These are phyloP conservation scores for Zea mays DNA, from an alignment of 176 grass and related monocot genomes.

Conservation along the genomic window Zm-B73-REFERENCE-NAM-5.0 NC_050101.1:68182001-68182500, in stretches of 20 bases:
- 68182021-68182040: background rate
- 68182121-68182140: background rate
- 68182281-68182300: too few relatives aligned
- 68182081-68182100: background rate
- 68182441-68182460: background rate
- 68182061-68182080: background rate
- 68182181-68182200: too few relatives aligned
- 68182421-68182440: background rate
- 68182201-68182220: too few relatives aligned
- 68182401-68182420: too few relatives aligned
- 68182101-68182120: slow-evolving; percentile 6
- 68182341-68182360: too few relatives aligned
- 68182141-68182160: background rate
- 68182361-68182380: too few relatives aligned
- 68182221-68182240: too few relatives aligned
- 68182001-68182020: background rate
- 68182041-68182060: slow-evolving; percentile 3
- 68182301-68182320: too few relatives aligned
- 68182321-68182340: too few relatives aligned
- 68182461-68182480: background rate
- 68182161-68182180: background rate
- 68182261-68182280: too few relatives aligned
- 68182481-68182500: background rate
- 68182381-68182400: too few relatives aligned
- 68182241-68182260: too few relatives aligned